Percentiles rank a stretch among this genome's conserved stretches.
Evolutionary conservation across 345 rosid genomes (phyloP).

Genomic region (Rubroshorea leprosula): DNA sequence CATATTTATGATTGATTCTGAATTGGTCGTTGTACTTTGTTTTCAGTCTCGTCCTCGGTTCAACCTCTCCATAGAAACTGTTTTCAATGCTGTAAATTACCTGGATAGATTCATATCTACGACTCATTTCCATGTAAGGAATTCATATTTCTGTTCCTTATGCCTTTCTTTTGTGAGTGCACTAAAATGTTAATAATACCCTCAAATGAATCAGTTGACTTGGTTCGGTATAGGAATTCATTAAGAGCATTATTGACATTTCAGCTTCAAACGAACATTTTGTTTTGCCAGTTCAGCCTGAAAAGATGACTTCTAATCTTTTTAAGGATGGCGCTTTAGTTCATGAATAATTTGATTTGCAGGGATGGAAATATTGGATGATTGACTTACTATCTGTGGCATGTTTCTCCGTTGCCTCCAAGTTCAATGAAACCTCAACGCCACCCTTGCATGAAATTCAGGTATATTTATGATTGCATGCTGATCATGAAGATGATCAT

Average conservation of each 20-base stretch:
- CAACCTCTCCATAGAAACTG: slow-evolving; percentile 33
- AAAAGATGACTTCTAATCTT: too few relatives aligned
- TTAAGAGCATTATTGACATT: too few relatives aligned
- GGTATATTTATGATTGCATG: too few relatives aligned
- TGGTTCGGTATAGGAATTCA: too few relatives aligned
- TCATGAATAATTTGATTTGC: neutral
- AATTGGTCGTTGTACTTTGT: slow-evolving; percentile 16
- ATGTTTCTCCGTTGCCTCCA: slow-evolving; percentile 62
- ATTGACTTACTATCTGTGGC: slow-evolving; percentile 51
- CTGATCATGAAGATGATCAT: slow-evolving; percentile 10
- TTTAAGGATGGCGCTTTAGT: too few relatives aligned
- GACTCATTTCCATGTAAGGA: slow-evolving; percentile 44
- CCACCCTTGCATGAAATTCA: slow-evolving; percentile 53
- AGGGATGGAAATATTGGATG: slow-evolving; percentile 79
- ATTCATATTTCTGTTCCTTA: neutral
- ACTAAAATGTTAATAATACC: too few relatives aligned
- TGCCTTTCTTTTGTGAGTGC: too few relatives aligned
- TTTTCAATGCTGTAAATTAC: slow-evolving; percentile 53
- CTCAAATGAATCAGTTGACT: too few relatives aligned
- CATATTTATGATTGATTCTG: slow-evolving; percentile 5
- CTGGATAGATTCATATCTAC: slow-evolving; percentile 51
- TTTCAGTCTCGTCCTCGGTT: slow-evolving; percentile 42
- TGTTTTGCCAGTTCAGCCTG: too few relatives aligned
- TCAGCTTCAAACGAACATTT: too few relatives aligned
- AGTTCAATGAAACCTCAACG: slow-evolving; percentile 47